Percentiles rank a stretch among this genome's conserved stretches.
Evolutionary conservation across 163 green algal genomes (phyloP).

Genomic region (Scenedesmus sp.): DNA sequence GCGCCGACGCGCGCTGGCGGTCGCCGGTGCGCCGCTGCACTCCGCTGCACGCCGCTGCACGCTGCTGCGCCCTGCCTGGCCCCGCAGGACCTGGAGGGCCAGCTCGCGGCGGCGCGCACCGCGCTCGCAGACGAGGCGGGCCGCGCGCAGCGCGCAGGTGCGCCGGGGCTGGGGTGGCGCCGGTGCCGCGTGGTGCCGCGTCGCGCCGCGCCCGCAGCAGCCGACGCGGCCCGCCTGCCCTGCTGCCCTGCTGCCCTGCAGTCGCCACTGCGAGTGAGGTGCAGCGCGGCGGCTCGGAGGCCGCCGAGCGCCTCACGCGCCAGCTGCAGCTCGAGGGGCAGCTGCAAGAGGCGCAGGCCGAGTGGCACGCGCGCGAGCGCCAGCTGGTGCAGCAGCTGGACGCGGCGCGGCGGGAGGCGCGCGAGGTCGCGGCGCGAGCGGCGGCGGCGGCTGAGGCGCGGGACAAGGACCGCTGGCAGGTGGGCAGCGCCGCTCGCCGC

Average conservation of each 20-base stretch:
- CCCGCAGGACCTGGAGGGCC: constrained; percentile 26
- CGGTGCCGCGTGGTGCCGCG: too few species aligned
- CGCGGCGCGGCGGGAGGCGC: constrained; percentile 9
- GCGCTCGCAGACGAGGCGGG: constrained; percentile 16
- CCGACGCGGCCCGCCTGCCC: background rate
- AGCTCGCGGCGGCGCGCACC: background rate
- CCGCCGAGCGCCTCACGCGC: constrained; percentile 17
- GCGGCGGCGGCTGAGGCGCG: constrained; percentile 12
- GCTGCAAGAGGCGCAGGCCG: constrained; percentile 4
- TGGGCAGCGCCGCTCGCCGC: too few species aligned
- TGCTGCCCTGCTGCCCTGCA: background rate
- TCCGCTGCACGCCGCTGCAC: background rate
- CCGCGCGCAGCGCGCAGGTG: constrained; percentile 15
- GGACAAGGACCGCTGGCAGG: constrained; percentile 13
- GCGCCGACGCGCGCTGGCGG: background rate
- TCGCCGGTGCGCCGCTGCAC: background rate
- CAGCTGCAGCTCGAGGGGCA: constrained; percentile 28
- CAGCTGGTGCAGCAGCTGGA: constrained; percentile 11
- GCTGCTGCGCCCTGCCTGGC: background rate
- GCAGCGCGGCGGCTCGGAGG: background rate
- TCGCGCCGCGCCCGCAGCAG: background rate
- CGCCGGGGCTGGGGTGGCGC: too few species aligned
- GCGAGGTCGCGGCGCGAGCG: background rate
- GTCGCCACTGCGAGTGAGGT: constrained; percentile 9
- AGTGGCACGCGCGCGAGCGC: background rate